Evolutionary conservation across 2,329 filamentous ascomycete genomes (phyloP).

Genomic region (Hypoxylon sp.): DNA sequence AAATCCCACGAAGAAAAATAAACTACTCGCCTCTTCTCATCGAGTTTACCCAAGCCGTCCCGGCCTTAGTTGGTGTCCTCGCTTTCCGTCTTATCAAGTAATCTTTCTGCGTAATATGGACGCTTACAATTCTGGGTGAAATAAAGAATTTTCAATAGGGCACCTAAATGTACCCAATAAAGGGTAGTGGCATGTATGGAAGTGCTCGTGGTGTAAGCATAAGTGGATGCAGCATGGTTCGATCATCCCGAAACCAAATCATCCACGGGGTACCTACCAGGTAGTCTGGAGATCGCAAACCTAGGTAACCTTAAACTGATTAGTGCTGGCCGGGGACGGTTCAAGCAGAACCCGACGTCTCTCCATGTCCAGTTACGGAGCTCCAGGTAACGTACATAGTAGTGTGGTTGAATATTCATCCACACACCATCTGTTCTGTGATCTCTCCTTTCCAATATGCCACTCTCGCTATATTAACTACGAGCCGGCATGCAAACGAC

Average conservation of each 20-base stretch:
- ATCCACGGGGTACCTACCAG: slow-evolving; percentile 34
- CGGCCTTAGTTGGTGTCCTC: not conserved
- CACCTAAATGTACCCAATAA: slow-evolving; percentile 32
- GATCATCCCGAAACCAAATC: slow-evolving; percentile 25
- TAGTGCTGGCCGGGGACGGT: slow-evolving; percentile 2
- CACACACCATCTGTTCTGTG: slow-evolving; percentile 7
- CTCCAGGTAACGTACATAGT: slow-evolving; percentile 4
- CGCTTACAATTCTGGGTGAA: slow-evolving; percentile 6
- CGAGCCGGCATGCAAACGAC: slow-evolving; percentile 7
- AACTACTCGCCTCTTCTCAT: not conserved
- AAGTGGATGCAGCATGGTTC: not conserved
- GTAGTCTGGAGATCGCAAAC: slow-evolving; percentile 16
- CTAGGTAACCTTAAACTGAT: slow-evolving; percentile 29
- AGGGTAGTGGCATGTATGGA: slow-evolving; percentile 6
- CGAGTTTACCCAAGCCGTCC: slow-evolving; percentile 27
- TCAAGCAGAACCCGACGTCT: slow-evolving; percentile 5
- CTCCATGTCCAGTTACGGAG: not conserved
- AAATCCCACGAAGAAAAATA: slow-evolving; percentile 4
- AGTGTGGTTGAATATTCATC: slow-evolving; percentile 8
- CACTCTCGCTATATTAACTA: slow-evolving; percentile 22
- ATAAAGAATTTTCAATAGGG: not conserved
- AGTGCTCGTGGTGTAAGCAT: not conserved
- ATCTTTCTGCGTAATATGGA: not conserved
- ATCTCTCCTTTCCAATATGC: slow-evolving; percentile 6
- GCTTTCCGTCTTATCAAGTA: not conserved